Conservation (phyloP, 2,329 filamentous ascomycete genomes). For the Sporothrix phasma region DNA sequence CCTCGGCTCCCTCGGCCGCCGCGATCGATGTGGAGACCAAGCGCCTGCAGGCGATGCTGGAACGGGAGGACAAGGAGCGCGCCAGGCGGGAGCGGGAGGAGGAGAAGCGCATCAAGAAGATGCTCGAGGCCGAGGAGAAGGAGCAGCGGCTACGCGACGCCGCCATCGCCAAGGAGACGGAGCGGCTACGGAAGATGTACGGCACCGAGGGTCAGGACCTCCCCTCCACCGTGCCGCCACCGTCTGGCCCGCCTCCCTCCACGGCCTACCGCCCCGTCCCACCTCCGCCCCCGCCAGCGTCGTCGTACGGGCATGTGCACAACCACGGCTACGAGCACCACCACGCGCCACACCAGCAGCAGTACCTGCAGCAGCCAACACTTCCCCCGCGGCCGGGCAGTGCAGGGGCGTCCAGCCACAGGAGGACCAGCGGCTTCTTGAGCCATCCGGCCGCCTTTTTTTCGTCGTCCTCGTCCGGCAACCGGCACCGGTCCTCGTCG, state of each 20-base stretch:
- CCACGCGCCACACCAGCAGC: conserved; percentile 3
- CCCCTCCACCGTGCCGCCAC: conserved; percentile 21
- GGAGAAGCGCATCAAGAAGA: conserved; percentile 50
- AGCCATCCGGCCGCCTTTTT: conserved; percentile 23
- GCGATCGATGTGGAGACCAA: conserved; percentile 68
- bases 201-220: conserved; percentile 44
- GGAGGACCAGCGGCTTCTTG: conserved; percentile 1
- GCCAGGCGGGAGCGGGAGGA: conserved; percentile 46
- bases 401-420: conserved; percentile 30
- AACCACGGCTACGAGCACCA: conserved; percentile 1
- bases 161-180: conserved; percentile 69
- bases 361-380: not conserved
- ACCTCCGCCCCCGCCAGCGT: conserved; percentile 21
- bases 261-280: conserved; percentile 27
- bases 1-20: conserved; percentile 24
- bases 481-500: conserved; percentile 17
- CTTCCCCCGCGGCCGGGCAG: conserved; percentile 39
- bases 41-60: conserved; percentile 50
- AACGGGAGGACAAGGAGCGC: conserved; percentile 43
- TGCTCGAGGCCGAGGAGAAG: conserved; percentile 56
- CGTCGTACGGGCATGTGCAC: conserved; percentile 17
- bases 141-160: conserved; percentile 47
- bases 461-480: conserved; percentile 2
- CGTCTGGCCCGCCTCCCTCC: conserved; percentile 16
- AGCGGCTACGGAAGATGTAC: conserved; percentile 61